Conservation (phyloP, 345 rosid genomes). For the Salix exigua region DNA sequence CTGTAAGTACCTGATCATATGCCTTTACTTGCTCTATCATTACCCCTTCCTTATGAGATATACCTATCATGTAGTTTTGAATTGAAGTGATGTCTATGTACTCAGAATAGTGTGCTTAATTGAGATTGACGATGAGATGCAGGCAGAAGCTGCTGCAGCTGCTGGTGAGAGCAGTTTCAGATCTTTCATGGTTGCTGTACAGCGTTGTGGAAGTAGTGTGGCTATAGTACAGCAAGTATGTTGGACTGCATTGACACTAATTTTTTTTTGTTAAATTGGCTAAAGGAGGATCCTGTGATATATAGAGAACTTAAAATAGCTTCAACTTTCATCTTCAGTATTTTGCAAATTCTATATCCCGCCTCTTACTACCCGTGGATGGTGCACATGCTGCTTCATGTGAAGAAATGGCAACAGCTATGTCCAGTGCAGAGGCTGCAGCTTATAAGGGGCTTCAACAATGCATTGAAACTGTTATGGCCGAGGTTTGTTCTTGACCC, state of each 20-base stretch:
- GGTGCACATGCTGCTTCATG: conserved; percentile 98
- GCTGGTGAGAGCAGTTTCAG: conserved; percentile 99
- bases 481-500: conserved; percentile 65
- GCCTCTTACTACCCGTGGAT: conserved; percentile 94
- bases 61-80: neutral
- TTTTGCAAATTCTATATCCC: conserved; percentile 93
- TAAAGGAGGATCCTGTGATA: neutral
- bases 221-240: conserved; percentile 73
- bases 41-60: neutral
- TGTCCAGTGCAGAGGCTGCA: conserved; percentile 98
- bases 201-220: conserved; percentile 96
- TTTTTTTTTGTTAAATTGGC: neutral
- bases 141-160: conserved; percentile 97
- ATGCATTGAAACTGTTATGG: conserved; percentile 99
- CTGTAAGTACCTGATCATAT: conserved; percentile 18
- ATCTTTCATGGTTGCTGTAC: conserved; percentile 98
- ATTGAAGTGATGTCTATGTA: neutral
- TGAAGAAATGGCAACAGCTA: conserved; percentile 98
- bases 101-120: conserved; percentile 13
- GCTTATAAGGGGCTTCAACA: conserved; percentile 98
- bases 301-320: neutral
- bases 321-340: conserved; percentile 39
- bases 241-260: neutral
- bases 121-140: conserved; percentile 29
- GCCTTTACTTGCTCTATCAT: neutral